phyloP scores from a whole-genome alignment of 768 basidiomycete species.

The Cubamyces sp. region DNA sequence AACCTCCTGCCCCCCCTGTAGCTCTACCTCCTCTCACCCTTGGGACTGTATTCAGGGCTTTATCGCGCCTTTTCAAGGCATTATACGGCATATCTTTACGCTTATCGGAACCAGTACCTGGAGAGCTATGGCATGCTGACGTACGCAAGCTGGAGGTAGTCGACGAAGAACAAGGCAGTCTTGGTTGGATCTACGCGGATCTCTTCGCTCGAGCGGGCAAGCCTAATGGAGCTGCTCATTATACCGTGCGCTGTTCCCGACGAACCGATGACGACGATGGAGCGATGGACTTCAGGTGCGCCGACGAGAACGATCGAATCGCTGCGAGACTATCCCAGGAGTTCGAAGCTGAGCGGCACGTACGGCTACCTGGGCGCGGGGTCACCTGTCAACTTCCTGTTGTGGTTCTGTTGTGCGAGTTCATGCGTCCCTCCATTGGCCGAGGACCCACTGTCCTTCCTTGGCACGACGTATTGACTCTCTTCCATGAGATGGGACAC shows the following conservation, averaged over 20 bases:
- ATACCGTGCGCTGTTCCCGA: slow-evolving; percentile 94
- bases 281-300: slow-evolving; percentile 57
- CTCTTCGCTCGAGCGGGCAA: slow-evolving; percentile 86
- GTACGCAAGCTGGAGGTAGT: slow-evolving; percentile 93
- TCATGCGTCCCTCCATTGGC: slow-evolving; percentile 62
- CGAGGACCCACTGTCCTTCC: slow-evolving; percentile 73
- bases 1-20: slow-evolving; percentile 75
- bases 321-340: slow-evolving; percentile 49
- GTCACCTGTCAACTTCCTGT: slow-evolving; percentile 88
- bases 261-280: slow-evolving; percentile 91
- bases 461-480: slow-evolving; percentile 92
- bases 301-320: slow-evolving; percentile 39
- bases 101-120: slow-evolving; percentile 64
- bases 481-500: slow-evolving; percentile 99
- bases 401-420: slow-evolving; percentile 91
- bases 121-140: slow-evolving; percentile 88
- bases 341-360: slow-evolving; percentile 67
- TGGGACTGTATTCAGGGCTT: slow-evolving; percentile 89
- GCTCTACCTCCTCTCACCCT: slow-evolving; percentile 77
- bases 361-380: slow-evolving; percentile 60
- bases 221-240: slow-evolving; percentile 91
- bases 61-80: slow-evolving; percentile 86
- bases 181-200: slow-evolving; percentile 96
- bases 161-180: slow-evolving; percentile 82
- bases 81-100: slow-evolving; percentile 87